These are phyloP conservation scores for Metschnikowia gruessii DNA, from an alignment of 805 yeast species.

Conservation along the genomic window DNA sequence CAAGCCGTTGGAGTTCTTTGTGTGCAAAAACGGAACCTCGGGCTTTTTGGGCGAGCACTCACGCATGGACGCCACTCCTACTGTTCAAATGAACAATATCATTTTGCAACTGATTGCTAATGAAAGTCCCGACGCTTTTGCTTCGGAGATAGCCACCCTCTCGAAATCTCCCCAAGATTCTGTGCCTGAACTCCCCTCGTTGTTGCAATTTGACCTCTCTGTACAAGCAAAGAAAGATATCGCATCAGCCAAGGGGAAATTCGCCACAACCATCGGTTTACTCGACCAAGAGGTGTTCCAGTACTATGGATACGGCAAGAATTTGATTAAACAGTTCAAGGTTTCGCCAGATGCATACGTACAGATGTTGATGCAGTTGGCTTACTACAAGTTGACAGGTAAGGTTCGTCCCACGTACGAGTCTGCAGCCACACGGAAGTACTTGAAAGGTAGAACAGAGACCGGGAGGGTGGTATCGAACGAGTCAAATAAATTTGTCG, in stretches of 20 bases:
- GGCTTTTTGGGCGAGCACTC: slow-evolving; percentile 97
- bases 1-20: slow-evolving; percentile 83
- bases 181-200: slow-evolving; percentile 18
- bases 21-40: slow-evolving; percentile 78
- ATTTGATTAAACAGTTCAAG: slow-evolving; percentile 77
- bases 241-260: slow-evolving; percentile 51
- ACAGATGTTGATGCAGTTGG: slow-evolving; percentile 88
- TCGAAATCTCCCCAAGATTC: slow-evolving; percentile 10
- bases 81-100: slow-evolving; percentile 79
- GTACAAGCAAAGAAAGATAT: slow-evolving; percentile 52
- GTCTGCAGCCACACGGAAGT: slow-evolving; percentile 91
- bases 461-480: slow-evolving; percentile 81
- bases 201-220: slow-evolving; percentile 57
- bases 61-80: slow-evolving; percentile 97
- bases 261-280: slow-evolving; percentile 53
- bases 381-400: slow-evolving; percentile 81
- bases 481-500: slow-evolving; percentile 68
- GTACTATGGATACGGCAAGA: slow-evolving; percentile 83
- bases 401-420: slow-evolving; percentile 88
- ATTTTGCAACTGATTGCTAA: slow-evolving; percentile 56
- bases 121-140: slow-evolving; percentile 37
- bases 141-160: slow-evolving; percentile 26
- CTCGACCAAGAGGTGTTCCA: slow-evolving; percentile 80
- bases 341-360: slow-evolving; percentile 90
- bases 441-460: slow-evolving; percentile 89